Conservation (phyloP, 2,329 filamentous ascomycete species). For the Apiospora arundinis region DNA sequence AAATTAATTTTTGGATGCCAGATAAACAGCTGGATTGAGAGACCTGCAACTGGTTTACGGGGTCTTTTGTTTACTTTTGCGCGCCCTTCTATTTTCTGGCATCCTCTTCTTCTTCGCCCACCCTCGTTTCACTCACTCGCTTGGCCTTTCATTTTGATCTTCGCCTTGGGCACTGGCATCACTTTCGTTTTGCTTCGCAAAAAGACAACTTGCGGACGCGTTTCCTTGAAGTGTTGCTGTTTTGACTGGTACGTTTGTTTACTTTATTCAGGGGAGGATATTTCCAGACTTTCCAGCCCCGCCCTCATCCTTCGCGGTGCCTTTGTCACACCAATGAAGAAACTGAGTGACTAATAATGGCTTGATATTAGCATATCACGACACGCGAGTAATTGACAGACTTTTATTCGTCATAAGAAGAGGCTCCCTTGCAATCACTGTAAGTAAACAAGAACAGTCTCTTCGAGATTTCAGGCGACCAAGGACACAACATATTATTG, state of each 20-base stretch:
- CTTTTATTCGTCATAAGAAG: background rate
- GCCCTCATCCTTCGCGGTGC: background rate
- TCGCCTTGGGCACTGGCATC: background rate
- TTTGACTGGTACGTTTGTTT: slow-evolving; percentile 12
- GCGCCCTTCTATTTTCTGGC: background rate
- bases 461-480: too few relatives aligned
- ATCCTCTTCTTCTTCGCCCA: slow-evolving; percentile 1
- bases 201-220: background rate
- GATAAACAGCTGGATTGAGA: background rate
- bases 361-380: background rate
- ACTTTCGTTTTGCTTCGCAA: background rate
- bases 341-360: background rate
- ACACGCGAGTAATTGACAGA: background rate
- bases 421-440: background rate
- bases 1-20: background rate
- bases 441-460: background rate
- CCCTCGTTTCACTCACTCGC: background rate
- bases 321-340: background rate
- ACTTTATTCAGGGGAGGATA: background rate
- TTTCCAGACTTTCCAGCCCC: background rate
- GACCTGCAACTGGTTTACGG: background rate
- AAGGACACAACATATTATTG: too few relatives aligned
- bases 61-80: slow-evolving; percentile 5
- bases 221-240: background rate
- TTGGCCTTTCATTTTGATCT: background rate